Percentiles rank a stretch among this genome's conserved stretches.
Evolutionary conservation across 352 stramenopile species (phyloP).

Genomic region (Globisporangium perplexum): DNA sequence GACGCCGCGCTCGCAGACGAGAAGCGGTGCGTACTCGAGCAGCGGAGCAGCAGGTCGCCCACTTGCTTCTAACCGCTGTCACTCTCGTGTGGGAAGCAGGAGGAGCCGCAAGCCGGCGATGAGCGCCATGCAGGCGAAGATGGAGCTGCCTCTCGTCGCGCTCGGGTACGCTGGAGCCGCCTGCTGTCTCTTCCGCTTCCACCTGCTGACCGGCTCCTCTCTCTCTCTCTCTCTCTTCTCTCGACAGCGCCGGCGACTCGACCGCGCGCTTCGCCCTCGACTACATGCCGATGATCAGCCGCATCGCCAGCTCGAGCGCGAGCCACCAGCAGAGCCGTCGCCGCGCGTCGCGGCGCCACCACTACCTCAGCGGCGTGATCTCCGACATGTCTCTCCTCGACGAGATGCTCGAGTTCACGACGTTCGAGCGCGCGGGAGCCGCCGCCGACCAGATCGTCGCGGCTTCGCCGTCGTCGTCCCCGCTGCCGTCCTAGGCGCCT

Average conservation of each 20-base stretch:
- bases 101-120: slow-evolving; percentile 5
- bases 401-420: slow-evolving; percentile 43
- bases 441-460: slow-evolving; percentile 45
- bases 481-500: slow-evolving; percentile 9
- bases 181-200: slow-evolving; percentile 5
- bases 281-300: slow-evolving; percentile 67
- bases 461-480: slow-evolving; percentile 33
- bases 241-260: slow-evolving; percentile 16
- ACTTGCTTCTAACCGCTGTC: background rate
- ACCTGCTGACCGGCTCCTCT: background rate
- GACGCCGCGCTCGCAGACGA: slow-evolving; percentile 18
- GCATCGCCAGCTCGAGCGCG: slow-evolving; percentile 37
- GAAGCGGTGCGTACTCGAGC: slow-evolving; percentile 1
- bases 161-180: slow-evolving; percentile 28
- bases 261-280: slow-evolving; percentile 47
- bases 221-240: background rate
- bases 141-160: slow-evolving; percentile 33
- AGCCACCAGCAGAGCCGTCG: slow-evolving; percentile 52
- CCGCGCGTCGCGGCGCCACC: slow-evolving; percentile 57
- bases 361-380: slow-evolving; percentile 74
- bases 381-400: slow-evolving; percentile 63
- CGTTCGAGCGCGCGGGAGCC: slow-evolving; percentile 19
- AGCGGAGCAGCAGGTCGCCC: background rate
- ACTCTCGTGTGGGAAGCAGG: slow-evolving; percentile 4
- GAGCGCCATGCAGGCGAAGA: slow-evolving; percentile 27